phyloP scores from a whole-genome alignment of 2,329 filamentous ascomycete genomes.

The Arthroderma sp. region DNA sequence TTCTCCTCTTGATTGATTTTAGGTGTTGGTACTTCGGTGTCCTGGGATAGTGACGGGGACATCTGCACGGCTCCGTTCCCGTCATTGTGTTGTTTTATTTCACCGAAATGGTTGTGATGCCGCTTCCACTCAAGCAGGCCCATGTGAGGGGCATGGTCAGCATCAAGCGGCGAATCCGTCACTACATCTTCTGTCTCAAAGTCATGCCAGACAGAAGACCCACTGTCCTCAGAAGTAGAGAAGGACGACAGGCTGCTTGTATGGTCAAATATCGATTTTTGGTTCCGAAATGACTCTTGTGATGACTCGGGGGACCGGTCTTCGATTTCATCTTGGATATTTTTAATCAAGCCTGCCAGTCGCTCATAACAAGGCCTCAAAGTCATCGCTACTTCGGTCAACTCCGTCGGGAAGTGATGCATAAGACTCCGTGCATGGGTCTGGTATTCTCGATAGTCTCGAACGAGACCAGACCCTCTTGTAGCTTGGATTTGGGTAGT shows the following conservation, averaged over 20 bases:
- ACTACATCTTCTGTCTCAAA: slow-evolving; percentile 8
- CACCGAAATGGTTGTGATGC: too few species aligned
- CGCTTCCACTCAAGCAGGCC: too few species aligned
- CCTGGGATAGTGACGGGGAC: slow-evolving; percentile 10
- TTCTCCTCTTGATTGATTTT: slow-evolving; percentile 14
- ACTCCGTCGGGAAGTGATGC: slow-evolving; percentile 26
- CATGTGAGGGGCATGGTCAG: background rate
- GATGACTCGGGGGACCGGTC: slow-evolving; percentile 29
- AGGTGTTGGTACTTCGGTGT: slow-evolving; percentile 16
- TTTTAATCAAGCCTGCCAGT: slow-evolving; percentile 21
- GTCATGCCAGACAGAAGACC: slow-evolving; percentile 10
- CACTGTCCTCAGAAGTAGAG: slow-evolving; percentile 18
- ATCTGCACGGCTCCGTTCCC: slow-evolving; percentile 1
- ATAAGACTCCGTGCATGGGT: slow-evolving; percentile 31
- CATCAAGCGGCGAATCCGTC: slow-evolving; percentile 11
- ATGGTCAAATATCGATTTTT: slow-evolving; percentile 35
- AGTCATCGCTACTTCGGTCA: slow-evolving; percentile 15
- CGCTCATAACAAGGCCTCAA: slow-evolving; percentile 25
- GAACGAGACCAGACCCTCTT: slow-evolving; percentile 27
- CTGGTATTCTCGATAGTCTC: slow-evolving; percentile 36
- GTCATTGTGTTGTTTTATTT: slow-evolving; percentile 1
- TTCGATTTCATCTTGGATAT: slow-evolving; percentile 30
- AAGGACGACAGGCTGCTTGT: slow-evolving; percentile 33
- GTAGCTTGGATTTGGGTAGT: slow-evolving; percentile 26
- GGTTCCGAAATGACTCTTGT: slow-evolving; percentile 23